A percentile compares a stretch with the other conserved stretches of the same genome.
Evolutionary conservation across 106 monocot genomes (phyloP).

Genomic region (Dendrobium huoshanense): DNA sequence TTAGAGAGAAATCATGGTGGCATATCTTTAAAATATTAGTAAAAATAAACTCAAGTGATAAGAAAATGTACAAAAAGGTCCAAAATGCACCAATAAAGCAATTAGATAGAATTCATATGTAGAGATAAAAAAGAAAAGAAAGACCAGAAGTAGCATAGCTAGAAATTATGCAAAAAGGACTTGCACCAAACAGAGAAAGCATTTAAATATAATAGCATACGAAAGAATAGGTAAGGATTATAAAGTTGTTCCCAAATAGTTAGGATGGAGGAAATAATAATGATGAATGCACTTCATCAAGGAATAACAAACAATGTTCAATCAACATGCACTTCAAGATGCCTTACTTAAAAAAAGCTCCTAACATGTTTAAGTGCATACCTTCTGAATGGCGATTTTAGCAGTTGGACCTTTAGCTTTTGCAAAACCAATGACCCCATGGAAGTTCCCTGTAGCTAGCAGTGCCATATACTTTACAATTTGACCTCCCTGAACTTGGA

Average conservation of each 20-base stretch:
- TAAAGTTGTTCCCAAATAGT: neutral
- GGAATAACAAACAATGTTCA: neutral
- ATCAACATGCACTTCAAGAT: too few species aligned
- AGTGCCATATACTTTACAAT: slow-evolving; percentile 56
- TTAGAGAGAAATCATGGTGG: neutral
- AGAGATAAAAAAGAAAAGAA: neutral
- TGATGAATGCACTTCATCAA: neutral
- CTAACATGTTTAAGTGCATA: slow-evolving; percentile 7
- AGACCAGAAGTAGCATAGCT: neutral
- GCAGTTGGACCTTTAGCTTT: slow-evolving; percentile 68
- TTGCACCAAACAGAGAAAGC: neutral
- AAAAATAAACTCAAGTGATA: neutral
- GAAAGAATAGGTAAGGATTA: neutral
- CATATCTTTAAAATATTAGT: neutral
- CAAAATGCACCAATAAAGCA: neutral
- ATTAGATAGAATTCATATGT: neutral
- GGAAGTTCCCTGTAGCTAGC: slow-evolving; percentile 66
- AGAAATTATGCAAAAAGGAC: neutral
- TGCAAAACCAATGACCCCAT: slow-evolving; percentile 79
- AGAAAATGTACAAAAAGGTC: neutral
- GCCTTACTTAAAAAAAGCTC: too few species aligned
- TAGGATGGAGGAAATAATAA: neutral
- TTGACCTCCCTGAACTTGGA: slow-evolving; percentile 56
- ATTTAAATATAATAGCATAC: neutral
- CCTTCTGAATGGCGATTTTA: slow-evolving; percentile 67